A percentile compares a stretch with the other conserved stretches of the same genome.
phyloP scores from a whole-genome alignment of 352 stramenopile species.

The Saprolegnia parasitica region DNA sequence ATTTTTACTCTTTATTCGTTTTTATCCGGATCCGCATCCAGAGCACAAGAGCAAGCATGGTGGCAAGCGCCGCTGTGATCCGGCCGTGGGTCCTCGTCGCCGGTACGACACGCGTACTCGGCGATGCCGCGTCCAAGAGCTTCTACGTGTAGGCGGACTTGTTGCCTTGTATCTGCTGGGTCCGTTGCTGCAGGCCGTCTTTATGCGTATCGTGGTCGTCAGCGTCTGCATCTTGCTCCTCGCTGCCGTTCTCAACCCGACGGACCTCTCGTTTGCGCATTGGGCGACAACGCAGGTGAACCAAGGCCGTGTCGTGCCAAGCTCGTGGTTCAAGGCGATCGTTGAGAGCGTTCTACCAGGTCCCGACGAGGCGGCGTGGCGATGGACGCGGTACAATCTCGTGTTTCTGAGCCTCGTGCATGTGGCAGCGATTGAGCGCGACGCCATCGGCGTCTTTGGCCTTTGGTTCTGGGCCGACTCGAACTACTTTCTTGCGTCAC shows the following conservation, averaged over 20 bases:
- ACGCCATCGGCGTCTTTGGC: conserved; percentile 61
- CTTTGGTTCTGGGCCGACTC: conserved; percentile 71
- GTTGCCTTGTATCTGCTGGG: conserved; percentile 3
- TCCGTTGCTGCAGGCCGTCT: neutral
- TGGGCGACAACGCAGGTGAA: neutral
- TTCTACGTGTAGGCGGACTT: neutral
- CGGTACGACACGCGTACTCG: too few species aligned
- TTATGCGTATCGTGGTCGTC: neutral
- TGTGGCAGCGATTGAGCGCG: conserved; percentile 53
- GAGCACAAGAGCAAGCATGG: too few species aligned
- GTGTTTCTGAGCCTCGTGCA: conserved; percentile 61
- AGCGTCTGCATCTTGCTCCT: neutral
- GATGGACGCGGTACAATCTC: conserved; percentile 57
- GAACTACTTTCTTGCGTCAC: conserved; percentile 36
- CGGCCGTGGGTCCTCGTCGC: too few species aligned
- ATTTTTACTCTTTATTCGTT: neutral
- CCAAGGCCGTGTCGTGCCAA: neutral
- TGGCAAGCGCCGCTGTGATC: too few species aligned
- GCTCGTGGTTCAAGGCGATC: conserved; percentile 2
- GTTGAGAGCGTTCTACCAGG: neutral
- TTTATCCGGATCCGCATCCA: too few species aligned
- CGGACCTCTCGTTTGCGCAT: conserved; percentile 19
- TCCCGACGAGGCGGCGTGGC: conserved; percentile 14
- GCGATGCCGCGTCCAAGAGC: too few species aligned
- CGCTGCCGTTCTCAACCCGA: conserved; percentile 13